Evolutionary conservation across 2,329 filamentous ascomycete genomes (phyloP).

Genomic region (Ascochyta koolunga): DNA sequence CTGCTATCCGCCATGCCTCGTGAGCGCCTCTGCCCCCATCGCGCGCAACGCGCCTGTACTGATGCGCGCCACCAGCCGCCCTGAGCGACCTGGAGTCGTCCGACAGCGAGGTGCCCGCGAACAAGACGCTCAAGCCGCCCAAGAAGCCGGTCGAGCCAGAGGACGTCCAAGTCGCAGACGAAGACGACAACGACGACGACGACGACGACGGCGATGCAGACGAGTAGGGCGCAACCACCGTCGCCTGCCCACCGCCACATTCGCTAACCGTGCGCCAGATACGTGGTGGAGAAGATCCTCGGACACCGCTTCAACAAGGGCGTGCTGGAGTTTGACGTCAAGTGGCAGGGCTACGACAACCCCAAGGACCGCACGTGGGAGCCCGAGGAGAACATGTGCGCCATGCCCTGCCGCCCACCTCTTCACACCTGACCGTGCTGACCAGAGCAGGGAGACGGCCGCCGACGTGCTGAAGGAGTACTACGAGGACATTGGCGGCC

Average conservation of each 20-base stretch:
- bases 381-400: constrained; percentile 73
- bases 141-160: constrained; percentile 11
- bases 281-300: constrained; percentile 75
- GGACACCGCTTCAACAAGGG: constrained; percentile 62
- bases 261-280: constrained; percentile 57
- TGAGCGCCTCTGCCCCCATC: constrained; percentile 29
- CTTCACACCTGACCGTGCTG: neutral
- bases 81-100: constrained; percentile 50
- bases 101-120: constrained; percentile 36
- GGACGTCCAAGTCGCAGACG: constrained; percentile 29
- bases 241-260: neutral
- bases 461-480: constrained; percentile 68
- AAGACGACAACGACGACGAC: constrained; percentile 35
- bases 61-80: constrained; percentile 40
- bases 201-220: constrained; percentile 10
- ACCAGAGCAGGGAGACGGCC: constrained; percentile 42
- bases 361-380: constrained; percentile 79
- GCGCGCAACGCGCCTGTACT: constrained; percentile 18
- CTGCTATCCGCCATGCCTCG: constrained; percentile 39
- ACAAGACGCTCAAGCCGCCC: constrained; percentile 30
- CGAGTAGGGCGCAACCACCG: constrained; percentile 43
- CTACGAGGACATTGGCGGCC: constrained; percentile 67
- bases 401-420: neutral
- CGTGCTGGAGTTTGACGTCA: constrained; percentile 67
- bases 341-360: constrained; percentile 80